Evolutionary conservation across 192 early-diverging fungal species (phyloP).

Genomic region (Coemansia sp.): DNA sequence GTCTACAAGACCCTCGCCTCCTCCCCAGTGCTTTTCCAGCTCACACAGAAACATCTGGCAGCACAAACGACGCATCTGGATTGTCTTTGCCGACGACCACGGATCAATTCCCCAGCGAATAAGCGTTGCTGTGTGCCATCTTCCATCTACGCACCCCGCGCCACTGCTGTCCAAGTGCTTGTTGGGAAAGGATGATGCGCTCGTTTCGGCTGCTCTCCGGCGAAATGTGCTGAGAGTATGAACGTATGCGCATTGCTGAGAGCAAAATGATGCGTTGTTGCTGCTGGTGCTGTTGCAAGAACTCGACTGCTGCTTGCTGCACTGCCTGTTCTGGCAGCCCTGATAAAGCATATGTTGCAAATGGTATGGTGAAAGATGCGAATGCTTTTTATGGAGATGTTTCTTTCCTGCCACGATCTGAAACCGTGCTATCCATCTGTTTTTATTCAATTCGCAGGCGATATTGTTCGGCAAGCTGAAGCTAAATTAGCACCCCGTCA

Average conservation of each 20-base stretch:
- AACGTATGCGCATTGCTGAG: conserved; percentile 16
- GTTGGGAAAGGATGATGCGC: neutral
- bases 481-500: too few species aligned
- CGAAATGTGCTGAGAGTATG: conserved; percentile 15
- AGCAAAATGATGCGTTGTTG: conserved; percentile 6
- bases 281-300: neutral
- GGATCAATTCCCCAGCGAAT: conserved; percentile 34
- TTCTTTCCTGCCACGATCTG: too few species aligned
- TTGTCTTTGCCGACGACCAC: conserved; percentile 16
- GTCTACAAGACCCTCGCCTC: neutral
- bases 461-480: too few species aligned
- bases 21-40: conserved; percentile 8
- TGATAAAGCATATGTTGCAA: neutral
- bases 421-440: too few species aligned
- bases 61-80: conserved; percentile 15
- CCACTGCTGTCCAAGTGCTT: neutral
- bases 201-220: neutral
- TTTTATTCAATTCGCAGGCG: too few species aligned
- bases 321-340: neutral
- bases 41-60: conserved; percentile 10
- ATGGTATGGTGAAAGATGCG: neutral
- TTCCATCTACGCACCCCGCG: neutral
- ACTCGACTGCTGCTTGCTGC: neutral
- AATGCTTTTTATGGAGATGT: too few species aligned
- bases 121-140: conserved; percentile 19